Evolutionary conservation across 176 grass and related monocot species (phyloP), one percentile per base, ranked within the genome.

Genomic region (Miscanthus lutarioriparius): DNA sequence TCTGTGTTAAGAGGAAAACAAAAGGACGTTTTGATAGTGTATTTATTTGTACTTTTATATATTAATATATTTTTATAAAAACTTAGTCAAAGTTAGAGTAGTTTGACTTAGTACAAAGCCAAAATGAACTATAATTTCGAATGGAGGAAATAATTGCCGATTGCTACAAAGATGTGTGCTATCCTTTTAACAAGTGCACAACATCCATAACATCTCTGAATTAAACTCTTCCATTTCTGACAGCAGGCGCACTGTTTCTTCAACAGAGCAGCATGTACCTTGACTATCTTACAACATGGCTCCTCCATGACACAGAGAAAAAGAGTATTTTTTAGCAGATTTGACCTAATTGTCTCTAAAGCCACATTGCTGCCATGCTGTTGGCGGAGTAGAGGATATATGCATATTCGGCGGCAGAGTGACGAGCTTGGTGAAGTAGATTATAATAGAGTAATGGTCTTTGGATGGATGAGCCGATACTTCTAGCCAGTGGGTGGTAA

Each of bases 321-420:
- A 68, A 65, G 1, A 75, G 26, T 44, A 56, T 8, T 17, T 64
- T 64, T 59, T 59, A 25, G 56, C 19, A 1, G 58, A 62, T 25
- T 62, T 73, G 14, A 73, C 41, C 23, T 73, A 27, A 28, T 22
- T 82, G 80, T 82, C 64, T 33, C 48, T 10, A 62, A 80, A 74
- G 84, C 10, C 61, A 22, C 74, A 39, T 19, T 39, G 59, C 72
- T 41, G 73, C 27, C 35, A 37, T 70, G 40, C 35, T 85, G 38
- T 51, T 73, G 36, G 28, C 10, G 23, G 44, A 67, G 43, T 20
- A 49, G 27, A 32, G 25, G 61, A 64, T 30, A 10, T 30, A 10
- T 63, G 63, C 49, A 7, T 70, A 33, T 86, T 49, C 3, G 20
- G 37, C 54, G 38, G 74, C 59, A 25, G 27, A 36, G 17, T 7